Evolutionary conservation across 306 rosid genomes (phyloP), one percentile per base, ranked within the genome.

Genomic region (Sophora flavescens): DNA sequence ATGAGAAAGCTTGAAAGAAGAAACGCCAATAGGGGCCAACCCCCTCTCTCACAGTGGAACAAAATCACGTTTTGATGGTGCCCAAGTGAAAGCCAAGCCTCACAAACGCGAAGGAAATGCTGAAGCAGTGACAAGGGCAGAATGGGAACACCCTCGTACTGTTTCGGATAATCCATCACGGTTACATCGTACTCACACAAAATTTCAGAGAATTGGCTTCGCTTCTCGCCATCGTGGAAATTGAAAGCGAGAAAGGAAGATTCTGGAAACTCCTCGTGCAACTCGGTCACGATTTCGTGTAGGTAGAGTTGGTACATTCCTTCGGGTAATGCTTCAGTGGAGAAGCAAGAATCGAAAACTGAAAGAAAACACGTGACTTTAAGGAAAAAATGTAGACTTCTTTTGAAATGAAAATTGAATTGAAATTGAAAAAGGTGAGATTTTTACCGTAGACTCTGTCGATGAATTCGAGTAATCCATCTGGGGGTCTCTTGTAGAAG

Each of bases 261-360:
- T 44, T 90, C 98, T 5, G 97, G 96, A 68, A 95, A 95, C 81
- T 89, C 98, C 68, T 95, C 98, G 48, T 95, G 89, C 64, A 95
- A 82, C 83, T 95, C 98, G 0, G 81, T 84, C 41, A 95, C 76
- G 45, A 95, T 80, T 85, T 92, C 95, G 75, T 91, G 93, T 1
- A 95, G 77, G 84, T 95, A 90, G 18, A 90, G 86, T 76, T 85
- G 87, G 86, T 92, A 95, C 96, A 92, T 86, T 83, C 79, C 97
- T 17, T 92, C 98, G 6, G 95, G 92, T 58, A 95, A 83, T 2
- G 87, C 97, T 82, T 95, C 98, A 3, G 98, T 92, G 44, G 93
- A 95, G 79, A 94, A 95, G 81, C 98, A 95, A 0, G 98, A 95
- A 88, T 95, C 98, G 70, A 95, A 95, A 64, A 95, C 98, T 95